These are phyloP conservation scores for Clarireedia monteithiana DNA, from an alignment of 2,329 filamentous ascomycete species.

Conservation along the genomic window DNA sequence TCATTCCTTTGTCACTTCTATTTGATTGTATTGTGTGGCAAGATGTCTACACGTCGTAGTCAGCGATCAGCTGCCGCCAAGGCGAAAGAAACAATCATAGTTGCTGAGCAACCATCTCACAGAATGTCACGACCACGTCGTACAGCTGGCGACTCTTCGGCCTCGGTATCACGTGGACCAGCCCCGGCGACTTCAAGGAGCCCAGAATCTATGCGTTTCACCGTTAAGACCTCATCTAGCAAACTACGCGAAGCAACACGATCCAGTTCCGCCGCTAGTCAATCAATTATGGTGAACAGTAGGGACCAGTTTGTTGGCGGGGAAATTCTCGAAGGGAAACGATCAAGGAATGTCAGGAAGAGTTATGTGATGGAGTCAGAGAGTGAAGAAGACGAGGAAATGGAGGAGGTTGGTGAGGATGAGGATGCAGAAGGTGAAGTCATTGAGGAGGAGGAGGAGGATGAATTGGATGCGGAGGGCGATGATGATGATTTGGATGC, in stretches of 20 bases:
- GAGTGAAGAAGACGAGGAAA: conserved; percentile 27
- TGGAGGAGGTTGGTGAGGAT: conserved; percentile 19
- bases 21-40: conserved; percentile 9
- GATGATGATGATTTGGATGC: conserved; percentile 38
- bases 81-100: conserved; percentile 25
- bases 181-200: conserved; percentile 18
- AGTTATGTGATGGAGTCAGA: conserved; percentile 40
- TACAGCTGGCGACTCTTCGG: conserved; percentile 20
- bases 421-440: conserved; percentile 34
- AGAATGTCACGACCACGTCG: conserved; percentile 26
- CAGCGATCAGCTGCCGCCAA: conserved; percentile 25
- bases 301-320: conserved; percentile 24
- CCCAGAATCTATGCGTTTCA: conserved; percentile 26
- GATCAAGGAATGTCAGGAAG: conserved; percentile 28
- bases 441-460: conserved; percentile 34
- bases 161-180: conserved; percentile 27
- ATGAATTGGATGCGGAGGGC: conserved; percentile 30
- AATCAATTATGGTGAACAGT: conserved; percentile 13
- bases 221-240: conserved; percentile 29
- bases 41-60: conserved; percentile 26
- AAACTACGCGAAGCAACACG: conserved; percentile 28
- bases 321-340: conserved; percentile 27
- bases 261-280: conserved; percentile 16
- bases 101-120: conserved; percentile 18
- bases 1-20: not conserved